Evolutionary conservation across 225 moss, liverwort and hornwort genomes (phyloP).

Genomic region (Pseudisothecium myosuroides): DNA sequence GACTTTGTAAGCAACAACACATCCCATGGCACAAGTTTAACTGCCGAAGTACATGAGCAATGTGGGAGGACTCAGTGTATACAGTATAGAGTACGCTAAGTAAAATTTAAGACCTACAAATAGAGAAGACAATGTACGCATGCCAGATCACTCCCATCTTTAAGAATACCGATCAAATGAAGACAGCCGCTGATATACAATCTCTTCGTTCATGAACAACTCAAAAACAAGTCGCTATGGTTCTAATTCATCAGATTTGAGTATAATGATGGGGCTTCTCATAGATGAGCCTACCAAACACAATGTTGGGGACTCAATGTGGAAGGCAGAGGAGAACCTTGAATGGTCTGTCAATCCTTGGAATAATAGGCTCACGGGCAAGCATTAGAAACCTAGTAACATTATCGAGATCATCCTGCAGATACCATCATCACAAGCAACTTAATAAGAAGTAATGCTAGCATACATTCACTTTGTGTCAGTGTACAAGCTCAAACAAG

Average conservation of each 20-base stretch:
- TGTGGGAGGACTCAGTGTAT: not conserved
- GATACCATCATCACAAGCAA: not conserved
- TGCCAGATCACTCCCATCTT: not conserved
- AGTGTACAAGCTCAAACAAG: not conserved
- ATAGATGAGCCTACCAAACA: not conserved
- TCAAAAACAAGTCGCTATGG: not conserved
- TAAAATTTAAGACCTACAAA: not conserved
- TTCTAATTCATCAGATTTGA: not conserved
- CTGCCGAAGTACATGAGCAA: not conserved
- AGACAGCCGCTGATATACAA: not conserved
- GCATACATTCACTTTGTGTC: not conserved
- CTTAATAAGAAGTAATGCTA: not conserved
- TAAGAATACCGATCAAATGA: not conserved
- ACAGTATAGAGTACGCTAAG: not conserved
- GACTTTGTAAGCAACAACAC: not conserved
- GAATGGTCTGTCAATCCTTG: conserved; percentile 83
- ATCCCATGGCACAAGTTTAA: not conserved
- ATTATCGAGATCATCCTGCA: conserved; percentile 84
- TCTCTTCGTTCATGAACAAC: not conserved
- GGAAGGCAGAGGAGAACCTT: conserved; percentile 25
- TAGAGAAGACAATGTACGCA: not conserved
- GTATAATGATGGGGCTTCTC: not conserved
- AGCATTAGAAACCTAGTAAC: conserved; percentile 94
- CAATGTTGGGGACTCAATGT: not conserved
- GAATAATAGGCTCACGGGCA: conserved; percentile 91